Evolutionary conservation across 2,329 filamentous ascomycete species (phyloP).

Genomic region (Chaetomiaceae sp.): DNA sequence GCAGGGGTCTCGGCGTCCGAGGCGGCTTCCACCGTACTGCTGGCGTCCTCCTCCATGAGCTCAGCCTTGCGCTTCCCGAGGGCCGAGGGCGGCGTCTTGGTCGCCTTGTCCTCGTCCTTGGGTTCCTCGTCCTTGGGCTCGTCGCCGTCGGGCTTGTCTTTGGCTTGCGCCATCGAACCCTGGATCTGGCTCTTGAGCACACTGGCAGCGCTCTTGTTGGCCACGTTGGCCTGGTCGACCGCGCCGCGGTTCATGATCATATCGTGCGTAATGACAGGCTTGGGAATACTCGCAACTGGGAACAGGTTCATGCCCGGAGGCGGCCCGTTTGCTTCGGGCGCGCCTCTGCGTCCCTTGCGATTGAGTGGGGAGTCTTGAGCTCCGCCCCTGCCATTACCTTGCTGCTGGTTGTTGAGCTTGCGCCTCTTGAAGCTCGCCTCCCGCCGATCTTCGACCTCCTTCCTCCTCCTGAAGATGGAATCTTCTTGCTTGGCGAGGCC

Average conservation of each 20-base stretch:
- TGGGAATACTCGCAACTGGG: constrained; percentile 47
- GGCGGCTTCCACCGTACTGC: constrained; percentile 55
- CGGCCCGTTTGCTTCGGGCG: constrained; percentile 18
- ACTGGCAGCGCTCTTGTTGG: constrained; percentile 93
- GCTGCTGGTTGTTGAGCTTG: constrained; percentile 61
- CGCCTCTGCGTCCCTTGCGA: constrained; percentile 17
- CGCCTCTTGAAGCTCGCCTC: constrained; percentile 76
- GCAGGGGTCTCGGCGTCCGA: constrained; percentile 43
- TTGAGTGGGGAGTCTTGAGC: constrained; percentile 32
- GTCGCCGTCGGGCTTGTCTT: constrained; percentile 16
- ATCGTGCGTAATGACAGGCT: constrained; percentile 69
- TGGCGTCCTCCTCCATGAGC: constrained; percentile 57
- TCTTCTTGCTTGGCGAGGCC: constrained; percentile 91
- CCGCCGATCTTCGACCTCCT: constrained; percentile 78
- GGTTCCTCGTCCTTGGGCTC: constrained; percentile 11
- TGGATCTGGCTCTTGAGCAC: constrained; percentile 78
- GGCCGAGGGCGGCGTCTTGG: constrained; percentile 27
- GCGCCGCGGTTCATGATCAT: constrained; percentile 75
- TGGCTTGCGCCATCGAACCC: constrained; percentile 33
- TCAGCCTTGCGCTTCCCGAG: constrained; percentile 70
- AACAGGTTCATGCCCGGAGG: constrained; percentile 24
- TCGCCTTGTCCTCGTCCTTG: constrained; percentile 11
- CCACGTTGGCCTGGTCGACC: constrained; percentile 65
- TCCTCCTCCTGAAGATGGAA: constrained; percentile 82
- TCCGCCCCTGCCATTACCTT: constrained; percentile 41